A percentile compares a stretch with the other conserved stretches of the same genome.
phyloP scores from a whole-genome alignment of 164 flowering plant species.

The Warburgia ugandensis region DNA sequence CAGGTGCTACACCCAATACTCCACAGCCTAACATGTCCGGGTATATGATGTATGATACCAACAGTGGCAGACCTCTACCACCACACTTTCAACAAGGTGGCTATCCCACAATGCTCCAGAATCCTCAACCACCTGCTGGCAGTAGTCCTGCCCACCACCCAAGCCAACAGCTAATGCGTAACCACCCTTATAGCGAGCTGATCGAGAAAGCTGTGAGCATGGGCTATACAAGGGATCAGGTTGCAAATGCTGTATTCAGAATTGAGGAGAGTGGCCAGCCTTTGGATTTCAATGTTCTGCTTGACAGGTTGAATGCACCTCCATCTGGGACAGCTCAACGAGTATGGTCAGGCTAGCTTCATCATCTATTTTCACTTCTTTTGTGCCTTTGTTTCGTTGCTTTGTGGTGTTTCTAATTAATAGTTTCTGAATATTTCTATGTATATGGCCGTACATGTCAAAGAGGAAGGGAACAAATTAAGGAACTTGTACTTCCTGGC shows the following conservation, averaged over 20 bases:
- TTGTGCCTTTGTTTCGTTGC: not conserved
- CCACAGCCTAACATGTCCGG: slow-evolving; percentile 45
- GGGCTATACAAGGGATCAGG: slow-evolving; percentile 83
- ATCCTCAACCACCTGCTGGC: slow-evolving; percentile 24
- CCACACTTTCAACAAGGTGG: slow-evolving; percentile 51
- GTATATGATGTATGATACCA: slow-evolving; percentile 63
- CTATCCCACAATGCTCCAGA: slow-evolving; percentile 49
- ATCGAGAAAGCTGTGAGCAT: slow-evolving; percentile 80
- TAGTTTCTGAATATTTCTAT: too few species aligned
- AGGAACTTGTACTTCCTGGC: too few species aligned
- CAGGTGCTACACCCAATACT: slow-evolving; percentile 38
- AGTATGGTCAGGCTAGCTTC: slow-evolving; percentile 44
- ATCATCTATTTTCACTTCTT: not conserved
- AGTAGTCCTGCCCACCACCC: slow-evolving; percentile 32
- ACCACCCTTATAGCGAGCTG: slow-evolving; percentile 63
- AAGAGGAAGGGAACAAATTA: too few species aligned
- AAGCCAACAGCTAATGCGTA: slow-evolving; percentile 42
- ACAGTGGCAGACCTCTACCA: slow-evolving; percentile 49
- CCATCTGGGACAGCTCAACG: slow-evolving; percentile 40
- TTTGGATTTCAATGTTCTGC: slow-evolving; percentile 72
- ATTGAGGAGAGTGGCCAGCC: slow-evolving; percentile 83
- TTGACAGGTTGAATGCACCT: slow-evolving; percentile 78
- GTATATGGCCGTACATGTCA: too few species aligned
- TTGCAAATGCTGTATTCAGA: slow-evolving; percentile 53
- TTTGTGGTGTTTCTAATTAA: too few species aligned